Evolutionary conservation across 805 yeast species (phyloP).

Genomic region (Starmerella stigmatis): DNA sequence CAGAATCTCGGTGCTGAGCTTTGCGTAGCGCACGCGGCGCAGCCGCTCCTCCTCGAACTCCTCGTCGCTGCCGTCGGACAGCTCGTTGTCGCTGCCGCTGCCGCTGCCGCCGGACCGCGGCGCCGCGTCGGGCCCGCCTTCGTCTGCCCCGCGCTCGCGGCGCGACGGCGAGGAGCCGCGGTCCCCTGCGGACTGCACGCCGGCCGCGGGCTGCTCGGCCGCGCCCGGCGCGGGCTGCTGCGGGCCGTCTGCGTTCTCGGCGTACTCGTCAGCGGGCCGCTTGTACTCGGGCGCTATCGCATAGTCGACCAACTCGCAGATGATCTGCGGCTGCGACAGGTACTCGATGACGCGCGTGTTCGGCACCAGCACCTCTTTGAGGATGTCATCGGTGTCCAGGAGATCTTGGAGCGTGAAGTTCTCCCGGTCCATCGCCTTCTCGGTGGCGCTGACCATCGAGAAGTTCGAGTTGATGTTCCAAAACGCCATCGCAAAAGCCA

Average conservation of each 20-base stretch:
- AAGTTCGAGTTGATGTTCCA: slow-evolving; percentile 40
- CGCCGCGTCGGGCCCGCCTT: background rate
- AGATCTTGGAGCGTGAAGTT: slow-evolving; percentile 40
- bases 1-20: slow-evolving; percentile 76
- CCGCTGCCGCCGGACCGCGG: background rate
- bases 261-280: background rate
- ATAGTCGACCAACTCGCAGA: slow-evolving; percentile 51
- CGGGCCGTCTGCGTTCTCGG: background rate
- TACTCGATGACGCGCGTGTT: slow-evolving; percentile 68
- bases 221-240: background rate
- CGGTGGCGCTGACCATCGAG: slow-evolving; percentile 26
- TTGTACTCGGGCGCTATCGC: slow-evolving; percentile 36
- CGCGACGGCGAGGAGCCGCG: no score
- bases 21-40: slow-evolving; percentile 34
- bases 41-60: slow-evolving; percentile 22
- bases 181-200: no score
- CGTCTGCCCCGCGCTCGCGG: no score
- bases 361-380: slow-evolving; percentile 62
- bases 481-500: slow-evolving; percentile 35
- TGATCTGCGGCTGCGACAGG: slow-evolving; percentile 64
- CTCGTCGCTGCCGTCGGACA: slow-evolving; percentile 13
- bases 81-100: slow-evolving; percentile 4
- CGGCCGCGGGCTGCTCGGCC: background rate
- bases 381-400: slow-evolving; percentile 62
- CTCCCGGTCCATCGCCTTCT: slow-evolving; percentile 40